Base-by-base conservation (phyloP, 2,329 filamentous ascomycete species). In the Colletotrichum spaethianum region DNA sequence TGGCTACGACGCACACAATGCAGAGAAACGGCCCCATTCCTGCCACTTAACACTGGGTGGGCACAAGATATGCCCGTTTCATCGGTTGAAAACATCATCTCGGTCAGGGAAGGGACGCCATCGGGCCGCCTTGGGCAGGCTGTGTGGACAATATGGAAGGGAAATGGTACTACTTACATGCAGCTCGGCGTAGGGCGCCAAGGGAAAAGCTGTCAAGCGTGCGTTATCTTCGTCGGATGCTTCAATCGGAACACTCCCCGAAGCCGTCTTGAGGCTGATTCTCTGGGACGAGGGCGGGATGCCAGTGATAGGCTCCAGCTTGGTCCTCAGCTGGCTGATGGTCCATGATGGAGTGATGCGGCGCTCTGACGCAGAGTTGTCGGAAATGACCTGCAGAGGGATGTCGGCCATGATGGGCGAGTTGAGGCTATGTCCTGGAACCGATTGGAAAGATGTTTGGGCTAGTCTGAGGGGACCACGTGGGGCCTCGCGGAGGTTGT, bases 311-410 rank as follows among this genome's bases (percentile, higher is more conserved):
- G 94, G 93, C 83, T 98, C 96, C 63, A 99, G 91, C 82, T 96
- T 97, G 64, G 88, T 84, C 85, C 96, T 98, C 77, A 98, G 88
- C 78, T 94, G 92, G 67, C 89, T 87, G 79, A 99, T 93, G 73
- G 92, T 93, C 96, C 96, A 99, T 76, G 95, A 93, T 18, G 96
- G 96, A 33, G 94, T 96, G 81, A 98, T 91, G 76, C 96, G 94
- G 73, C 96, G 93, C 84, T 99, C 96, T 63, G 94, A 95, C 60
- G 92, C 90, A 59, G 93, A 88, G 82, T 93, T 93, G 73, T 94
- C 92, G 63, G 93, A 96, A 73, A 89, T 89, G 78, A 96, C 90
- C 74, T 92, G 87, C 77, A 96, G 87, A 75, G 93, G 92, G 68
- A 96, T 88, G 81, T 96, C 94, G 65, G 91, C 89, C 85, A 93